Conservation (phyloP, 805 yeast species). For the Candida sanyiensis region DNA sequence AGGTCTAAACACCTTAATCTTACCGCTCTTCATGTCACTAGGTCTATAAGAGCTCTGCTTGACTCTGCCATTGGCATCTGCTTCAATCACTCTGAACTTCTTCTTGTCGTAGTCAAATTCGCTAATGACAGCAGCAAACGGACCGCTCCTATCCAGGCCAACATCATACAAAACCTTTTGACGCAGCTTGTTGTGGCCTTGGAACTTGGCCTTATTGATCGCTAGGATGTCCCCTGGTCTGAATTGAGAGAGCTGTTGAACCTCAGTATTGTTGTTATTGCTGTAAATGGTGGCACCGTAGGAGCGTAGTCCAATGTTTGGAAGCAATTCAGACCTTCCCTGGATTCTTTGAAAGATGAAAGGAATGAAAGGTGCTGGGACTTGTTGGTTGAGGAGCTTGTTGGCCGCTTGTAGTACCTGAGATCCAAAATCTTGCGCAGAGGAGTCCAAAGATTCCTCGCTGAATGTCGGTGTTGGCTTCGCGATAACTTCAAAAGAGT, state of each 20-base stretch:
- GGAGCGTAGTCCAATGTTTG: slow-evolving; percentile 58
- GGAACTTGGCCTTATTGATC: slow-evolving; percentile 69
- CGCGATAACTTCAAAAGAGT: slow-evolving; percentile 29
- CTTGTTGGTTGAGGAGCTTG: slow-evolving; percentile 26
- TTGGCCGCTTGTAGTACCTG: slow-evolving; percentile 42
- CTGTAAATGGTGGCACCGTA: slow-evolving; percentile 70
- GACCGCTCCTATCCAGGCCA: slow-evolving; percentile 62
- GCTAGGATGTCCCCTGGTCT: slow-evolving; percentile 82
- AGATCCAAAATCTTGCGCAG: slow-evolving; percentile 47
- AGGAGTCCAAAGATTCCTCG: slow-evolving; percentile 44
- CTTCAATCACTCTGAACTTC: slow-evolving; percentile 64
- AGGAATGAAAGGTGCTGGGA: slow-evolving; percentile 28
- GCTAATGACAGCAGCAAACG: slow-evolving; percentile 55
- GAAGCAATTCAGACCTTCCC: slow-evolving; percentile 33
- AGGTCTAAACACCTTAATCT: slow-evolving; percentile 70
- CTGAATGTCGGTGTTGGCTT: slow-evolving; percentile 41
- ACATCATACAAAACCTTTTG: slow-evolving; percentile 52
- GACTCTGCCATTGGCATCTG: slow-evolving; percentile 43
- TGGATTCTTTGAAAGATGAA: slow-evolving; percentile 34
- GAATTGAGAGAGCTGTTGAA: slow-evolving; percentile 53
- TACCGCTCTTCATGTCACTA: slow-evolving; percentile 72
- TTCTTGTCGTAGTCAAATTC: slow-evolving; percentile 72
- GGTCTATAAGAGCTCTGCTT: slow-evolving; percentile 59
- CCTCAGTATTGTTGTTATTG: slow-evolving; percentile 43
- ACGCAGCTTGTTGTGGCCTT: slow-evolving; percentile 51